Conservation (phyloP, 2,329 filamentous ascomycete species). For the Dactylellina sp. region DNA sequence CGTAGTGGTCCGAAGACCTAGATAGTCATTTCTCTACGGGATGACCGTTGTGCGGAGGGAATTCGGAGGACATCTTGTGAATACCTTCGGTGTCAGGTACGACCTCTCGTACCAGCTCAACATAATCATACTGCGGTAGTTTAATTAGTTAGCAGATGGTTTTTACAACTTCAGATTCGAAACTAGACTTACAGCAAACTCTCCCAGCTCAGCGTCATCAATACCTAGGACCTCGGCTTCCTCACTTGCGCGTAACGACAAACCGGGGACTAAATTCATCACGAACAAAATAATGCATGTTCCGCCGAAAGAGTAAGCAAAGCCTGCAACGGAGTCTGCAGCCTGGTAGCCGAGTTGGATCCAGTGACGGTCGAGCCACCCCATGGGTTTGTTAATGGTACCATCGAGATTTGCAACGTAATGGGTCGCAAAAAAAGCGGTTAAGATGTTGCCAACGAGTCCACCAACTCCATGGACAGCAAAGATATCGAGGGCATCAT, state of each 20-base stretch:
- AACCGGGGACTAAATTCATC: conserved; percentile 80
- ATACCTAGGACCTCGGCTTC: conserved; percentile 86
- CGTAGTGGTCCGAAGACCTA: conserved; percentile 57
- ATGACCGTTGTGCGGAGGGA: conserved; percentile 55
- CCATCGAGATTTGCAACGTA: conserved; percentile 87
- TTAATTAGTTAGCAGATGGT: conserved; percentile 29
- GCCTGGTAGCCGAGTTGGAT: conserved; percentile 85
- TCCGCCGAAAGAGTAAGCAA: conserved; percentile 80
- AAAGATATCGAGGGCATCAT: conserved; percentile 90
- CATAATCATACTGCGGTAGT: conserved; percentile 78
- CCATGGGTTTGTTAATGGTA: conserved; percentile 73
- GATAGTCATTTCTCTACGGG: conserved; percentile 57
- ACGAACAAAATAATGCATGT: conserved; percentile 83
- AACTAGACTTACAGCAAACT: conserved; percentile 76
- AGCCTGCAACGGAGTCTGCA: conserved; percentile 81
- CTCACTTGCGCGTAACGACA: conserved; percentile 78
- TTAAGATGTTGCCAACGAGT: conserved; percentile 81
- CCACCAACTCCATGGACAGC: conserved; percentile 84
- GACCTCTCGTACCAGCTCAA: conserved; percentile 82
- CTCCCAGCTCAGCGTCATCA: conserved; percentile 89
- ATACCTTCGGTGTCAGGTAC: conserved; percentile 61
- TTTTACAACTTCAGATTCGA: conserved; percentile 1
- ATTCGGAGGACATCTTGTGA: conserved; percentile 58
- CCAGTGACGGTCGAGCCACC: conserved; percentile 87
- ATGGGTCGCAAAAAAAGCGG: conserved; percentile 84